Conservation (phyloP, 2,329 filamentous ascomycete species). For the Alternaria brassicicola region DNA sequence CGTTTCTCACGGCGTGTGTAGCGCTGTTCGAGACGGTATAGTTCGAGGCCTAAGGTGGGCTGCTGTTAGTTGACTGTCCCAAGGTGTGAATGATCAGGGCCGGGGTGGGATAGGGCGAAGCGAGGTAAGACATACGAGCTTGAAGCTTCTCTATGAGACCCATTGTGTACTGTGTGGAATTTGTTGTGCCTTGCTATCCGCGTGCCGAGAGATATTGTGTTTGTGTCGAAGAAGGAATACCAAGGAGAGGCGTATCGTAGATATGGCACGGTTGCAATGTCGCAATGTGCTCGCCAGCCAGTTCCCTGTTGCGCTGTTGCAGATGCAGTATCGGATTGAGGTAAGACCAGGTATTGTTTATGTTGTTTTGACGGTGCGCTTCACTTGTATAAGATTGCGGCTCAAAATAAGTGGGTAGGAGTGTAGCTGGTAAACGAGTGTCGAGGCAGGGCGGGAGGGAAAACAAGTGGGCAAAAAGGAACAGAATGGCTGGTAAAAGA, state of each 20-base stretch:
- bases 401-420: not conserved
- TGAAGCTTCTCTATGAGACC: slow-evolving; percentile 50
- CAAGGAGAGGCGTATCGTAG: slow-evolving; percentile 18
- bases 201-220: slow-evolving; percentile 13
- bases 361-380: not conserved
- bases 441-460: slow-evolving; percentile 1
- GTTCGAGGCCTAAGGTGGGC: slow-evolving; percentile 69
- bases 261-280: slow-evolving; percentile 23
- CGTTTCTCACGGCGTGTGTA: slow-evolving; percentile 92
- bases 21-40: slow-evolving; percentile 92
- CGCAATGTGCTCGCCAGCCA: slow-evolving; percentile 21
- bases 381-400: not conserved
- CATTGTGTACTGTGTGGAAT: slow-evolving; percentile 36
- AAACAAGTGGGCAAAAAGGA: slow-evolving; percentile 7
- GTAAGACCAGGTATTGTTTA: slow-evolving; percentile 3
- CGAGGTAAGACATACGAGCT: slow-evolving; percentile 42
- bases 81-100: slow-evolving; percentile 5
- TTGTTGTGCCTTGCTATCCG: slow-evolving; percentile 1
- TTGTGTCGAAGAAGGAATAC: slow-evolving; percentile 10
- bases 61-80: slow-evolving; percentile 10
- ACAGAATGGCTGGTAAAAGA: slow-evolving; percentile 17
- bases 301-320: slow-evolving; percentile 32
- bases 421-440: slow-evolving; percentile 5
- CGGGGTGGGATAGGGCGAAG: slow-evolving; percentile 5
- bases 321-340: slow-evolving; percentile 21